Evolutionary conservation across 2,329 filamentous ascomycete genomes (phyloP), one percentile per base, ranked within the genome.

Genomic region (Chrysosphaeria jannelii): DNA sequence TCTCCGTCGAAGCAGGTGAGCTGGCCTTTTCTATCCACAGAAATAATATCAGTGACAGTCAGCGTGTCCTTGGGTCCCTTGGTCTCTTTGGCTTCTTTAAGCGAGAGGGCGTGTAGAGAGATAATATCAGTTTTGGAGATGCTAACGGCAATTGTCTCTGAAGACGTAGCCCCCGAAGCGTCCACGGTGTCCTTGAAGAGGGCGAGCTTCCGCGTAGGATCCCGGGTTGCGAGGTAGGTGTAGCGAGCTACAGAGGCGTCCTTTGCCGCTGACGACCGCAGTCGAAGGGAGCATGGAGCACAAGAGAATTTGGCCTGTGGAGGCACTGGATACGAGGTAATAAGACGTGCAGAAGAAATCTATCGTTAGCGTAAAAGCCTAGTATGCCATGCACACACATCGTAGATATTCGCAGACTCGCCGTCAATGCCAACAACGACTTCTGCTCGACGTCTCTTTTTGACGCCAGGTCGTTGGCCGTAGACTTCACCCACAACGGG

Each of bases 301-400:
- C 62, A 67, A 25, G 59, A 59, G 37, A 69, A 64, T 24, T 49
- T 51, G 25, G 63, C 55, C 38, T 66, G 59, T 2, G 63, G 64
- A 13, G 63, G 57, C 29, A 69, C 54, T 12, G 63, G 61, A 37
- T 68, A 68, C 2, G 63, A 68, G 5, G 62, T 67, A 33, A 68
- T 51, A 29, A 67, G 45, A 29, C 56, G 50, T 5, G 61, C 57
- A 4, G 58, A 54, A 4, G 60, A 50, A 21, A 67, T 48, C 63
- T 69, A 9, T 8, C 12, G 12, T n/a, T 7, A 11, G 13, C n/a
- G 14, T 10, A 9, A 18, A 18, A 18, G 16, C 16, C 7, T 18
- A n/a, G n/a, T n/a, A 7, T 18, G 16, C n/a, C 16, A n/a, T n/a
- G 7, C 4, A 27, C 57, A 34, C 34, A 64, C 59, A 48, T 68